phyloP scores from a whole-genome alignment of 2,329 filamentous ascomycete genomes.

The Drechslerella dactyloides region DNA sequence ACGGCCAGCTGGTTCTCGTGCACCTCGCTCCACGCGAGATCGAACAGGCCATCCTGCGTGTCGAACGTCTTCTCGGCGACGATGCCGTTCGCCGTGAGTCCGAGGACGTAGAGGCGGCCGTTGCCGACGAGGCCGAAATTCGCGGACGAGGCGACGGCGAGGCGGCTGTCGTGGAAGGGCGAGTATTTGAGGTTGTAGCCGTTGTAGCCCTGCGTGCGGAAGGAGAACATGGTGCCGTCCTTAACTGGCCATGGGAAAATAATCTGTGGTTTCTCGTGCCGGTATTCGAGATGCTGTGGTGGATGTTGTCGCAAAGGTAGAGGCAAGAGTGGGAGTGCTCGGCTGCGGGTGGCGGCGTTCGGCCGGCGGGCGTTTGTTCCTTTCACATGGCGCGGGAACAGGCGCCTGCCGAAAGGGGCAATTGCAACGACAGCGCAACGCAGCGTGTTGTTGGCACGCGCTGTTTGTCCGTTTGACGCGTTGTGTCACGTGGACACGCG shows the following conservation, averaged over 20 bases:
- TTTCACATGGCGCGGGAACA: not conserved
- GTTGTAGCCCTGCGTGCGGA: slow-evolving; percentile 90
- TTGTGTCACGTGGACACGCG: too few species aligned
- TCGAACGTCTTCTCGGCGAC: slow-evolving; percentile 90
- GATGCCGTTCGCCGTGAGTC: slow-evolving; percentile 81
- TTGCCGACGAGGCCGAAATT: slow-evolving; percentile 98
- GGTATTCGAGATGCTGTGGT: too few species aligned
- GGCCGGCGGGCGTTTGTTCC: not conserved
- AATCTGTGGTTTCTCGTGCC: too few species aligned
- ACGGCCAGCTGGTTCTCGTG: slow-evolving; percentile 93
- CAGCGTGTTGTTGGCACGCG: not conserved
- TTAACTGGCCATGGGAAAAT: not conserved
- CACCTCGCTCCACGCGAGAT: slow-evolving; percentile 91
- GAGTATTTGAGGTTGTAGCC: slow-evolving; percentile 98
- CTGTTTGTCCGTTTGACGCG: not conserved
- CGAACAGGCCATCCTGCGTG: slow-evolving; percentile 95
- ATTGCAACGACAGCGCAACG: not conserved
- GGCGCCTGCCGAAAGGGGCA: not conserved
- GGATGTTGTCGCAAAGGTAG: not conserved
- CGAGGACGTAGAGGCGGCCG: slow-evolving; percentile 83
- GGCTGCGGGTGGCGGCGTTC: not conserved
- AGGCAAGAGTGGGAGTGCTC: not conserved
- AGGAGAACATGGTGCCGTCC: slow-evolving; percentile 81
- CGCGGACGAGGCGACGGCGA: slow-evolving; percentile 86
- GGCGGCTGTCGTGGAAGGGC: slow-evolving; percentile 92